These are phyloP conservation scores for Tuber magnatum DNA, from an alignment of 495 filamentous ascomycete species.

Conservation along the genomic window DNA sequence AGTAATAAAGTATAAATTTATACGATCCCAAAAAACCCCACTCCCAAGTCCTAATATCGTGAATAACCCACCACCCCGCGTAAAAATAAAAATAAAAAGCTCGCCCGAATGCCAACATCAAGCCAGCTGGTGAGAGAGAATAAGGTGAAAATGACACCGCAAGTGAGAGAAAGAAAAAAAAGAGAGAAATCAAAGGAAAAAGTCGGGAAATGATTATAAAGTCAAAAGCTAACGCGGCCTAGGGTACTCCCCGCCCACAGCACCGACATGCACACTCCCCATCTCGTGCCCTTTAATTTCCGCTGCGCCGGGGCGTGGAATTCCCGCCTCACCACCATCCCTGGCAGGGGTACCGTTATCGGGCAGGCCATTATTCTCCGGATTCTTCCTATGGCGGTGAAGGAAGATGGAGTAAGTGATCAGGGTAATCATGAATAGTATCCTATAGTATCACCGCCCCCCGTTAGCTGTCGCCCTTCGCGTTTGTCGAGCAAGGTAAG, in stretches of 20 bases:
- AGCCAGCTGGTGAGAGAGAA: neutral
- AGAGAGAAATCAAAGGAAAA: no score
- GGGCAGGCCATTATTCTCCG: constrained; percentile 14
- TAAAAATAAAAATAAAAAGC: neutral
- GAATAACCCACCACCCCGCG: neutral
- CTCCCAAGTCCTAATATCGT: neutral
- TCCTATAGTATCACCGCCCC: constrained; percentile 3
- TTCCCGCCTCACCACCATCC: neutral
- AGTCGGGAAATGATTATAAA: neutral
- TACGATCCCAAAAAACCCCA: neutral
- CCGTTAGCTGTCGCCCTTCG: neutral
- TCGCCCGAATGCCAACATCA: neutral
- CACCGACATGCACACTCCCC: constrained; percentile 1
- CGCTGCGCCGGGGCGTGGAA: neutral
- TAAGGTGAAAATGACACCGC: neutral
- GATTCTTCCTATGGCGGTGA: constrained; percentile 13
- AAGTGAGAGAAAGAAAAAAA: neutral
- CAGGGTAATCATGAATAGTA: constrained; percentile 13
- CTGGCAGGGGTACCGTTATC: constrained; percentile 11
- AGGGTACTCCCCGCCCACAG: neutral
- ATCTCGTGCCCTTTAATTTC: constrained; percentile 14
- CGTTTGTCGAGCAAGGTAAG: neutral
- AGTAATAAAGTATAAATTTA: neutral
- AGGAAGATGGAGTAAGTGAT: constrained; percentile 21
- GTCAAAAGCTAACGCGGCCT: neutral